Base-by-base conservation (phyloP, 73 alveolate genomes). In the Durusdinium trenchii region DNA sequence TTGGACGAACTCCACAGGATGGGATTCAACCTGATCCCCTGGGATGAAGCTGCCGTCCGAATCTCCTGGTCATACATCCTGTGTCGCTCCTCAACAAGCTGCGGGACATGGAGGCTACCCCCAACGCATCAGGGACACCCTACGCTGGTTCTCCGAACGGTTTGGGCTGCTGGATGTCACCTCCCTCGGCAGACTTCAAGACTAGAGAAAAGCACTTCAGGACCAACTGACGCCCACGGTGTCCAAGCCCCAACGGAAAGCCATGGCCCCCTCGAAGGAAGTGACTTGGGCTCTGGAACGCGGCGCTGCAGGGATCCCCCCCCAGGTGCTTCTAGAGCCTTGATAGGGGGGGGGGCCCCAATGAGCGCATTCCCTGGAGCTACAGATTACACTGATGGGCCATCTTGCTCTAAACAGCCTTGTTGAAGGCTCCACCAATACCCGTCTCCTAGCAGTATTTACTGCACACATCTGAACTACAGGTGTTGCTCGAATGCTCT, bases 181-280 rank as follows among this genome's bases (percentile, higher is more conserved):
- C 32, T 50, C 50, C 50, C 23, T 32, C n/a, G 50, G 6, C 23
- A 12, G 73, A 28, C 73, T 82, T 14, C 9, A 26, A 35, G 46
- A 26, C 20, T 48, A 82, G 93, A 82, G 50, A 73, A 28, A 46
- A 50, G 43, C 75, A n/a, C 93, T 82, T 7, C 40, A 47, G 73
- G 93, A 82, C n/a, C 6, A 46, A 28, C 73, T 82, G 38, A 48
- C 38, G 51, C 30, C 9, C 73, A 48, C 93, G 50, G 73, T n/a
- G n/a, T 6, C 46, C 71, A 46, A 30, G 35, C 92, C 92, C 9
- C 67, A 48, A 48, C 52, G 92, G 28, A 82, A 82, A 71, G 92
- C 93, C 28, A 50, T 82, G 48, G 93, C 50, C 75, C 93, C 93
- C 45, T 0, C 61, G 42, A 46, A 82, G 73, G 93, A 47, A 16